Evolutionary conservation across 148 eudicot genomes (phyloP).

Genomic region (Hydrangea macrophylla): DNA sequence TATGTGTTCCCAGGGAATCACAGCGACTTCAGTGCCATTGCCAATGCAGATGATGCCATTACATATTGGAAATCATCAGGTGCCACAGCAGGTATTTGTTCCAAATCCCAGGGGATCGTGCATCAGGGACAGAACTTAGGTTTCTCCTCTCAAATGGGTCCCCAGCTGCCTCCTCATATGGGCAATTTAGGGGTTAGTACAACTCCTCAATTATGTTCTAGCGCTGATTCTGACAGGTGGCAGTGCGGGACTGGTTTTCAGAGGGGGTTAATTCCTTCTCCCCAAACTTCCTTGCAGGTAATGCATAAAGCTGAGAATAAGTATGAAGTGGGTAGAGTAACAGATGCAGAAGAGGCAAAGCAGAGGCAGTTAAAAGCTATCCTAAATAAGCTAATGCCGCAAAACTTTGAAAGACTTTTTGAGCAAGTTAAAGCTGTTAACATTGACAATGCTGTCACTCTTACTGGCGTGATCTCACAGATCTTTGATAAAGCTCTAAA

Average conservation of each 20-base stretch:
- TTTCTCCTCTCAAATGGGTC: constrained; percentile 53
- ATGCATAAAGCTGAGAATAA: constrained; percentile 89
- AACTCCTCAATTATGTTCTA: constrained; percentile 47
- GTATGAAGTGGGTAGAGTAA: constrained; percentile 71
- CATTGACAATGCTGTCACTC: constrained; percentile 65
- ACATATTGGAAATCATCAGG: constrained; percentile 45
- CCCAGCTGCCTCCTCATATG: constrained; percentile 50
- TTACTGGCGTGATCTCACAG: constrained; percentile 74
- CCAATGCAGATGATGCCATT: too few relatives aligned
- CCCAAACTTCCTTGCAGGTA: constrained; percentile 45
- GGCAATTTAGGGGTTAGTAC: constrained; percentile 52
- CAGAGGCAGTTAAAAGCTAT: constrained; percentile 76
- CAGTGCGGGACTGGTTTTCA: constrained; percentile 46
- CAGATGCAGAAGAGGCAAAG: constrained; percentile 82
- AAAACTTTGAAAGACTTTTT: constrained; percentile 81
- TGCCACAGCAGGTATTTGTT: constrained; percentile 53
- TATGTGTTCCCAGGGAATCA: constrained; percentile 45
- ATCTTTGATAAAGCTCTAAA: constrained; percentile 86
- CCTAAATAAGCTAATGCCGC: constrained; percentile 84
- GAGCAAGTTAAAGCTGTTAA: constrained; percentile 80
- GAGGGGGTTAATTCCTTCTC: constrained; percentile 68
- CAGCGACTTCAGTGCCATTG: constrained; percentile 41
- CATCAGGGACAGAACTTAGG: constrained; percentile 63
- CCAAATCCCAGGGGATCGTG: constrained; percentile 60
- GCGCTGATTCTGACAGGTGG: constrained; percentile 75